Conservation (phyloP, 345 rosid species). For the Sonneratia caseolaris region DNA sequence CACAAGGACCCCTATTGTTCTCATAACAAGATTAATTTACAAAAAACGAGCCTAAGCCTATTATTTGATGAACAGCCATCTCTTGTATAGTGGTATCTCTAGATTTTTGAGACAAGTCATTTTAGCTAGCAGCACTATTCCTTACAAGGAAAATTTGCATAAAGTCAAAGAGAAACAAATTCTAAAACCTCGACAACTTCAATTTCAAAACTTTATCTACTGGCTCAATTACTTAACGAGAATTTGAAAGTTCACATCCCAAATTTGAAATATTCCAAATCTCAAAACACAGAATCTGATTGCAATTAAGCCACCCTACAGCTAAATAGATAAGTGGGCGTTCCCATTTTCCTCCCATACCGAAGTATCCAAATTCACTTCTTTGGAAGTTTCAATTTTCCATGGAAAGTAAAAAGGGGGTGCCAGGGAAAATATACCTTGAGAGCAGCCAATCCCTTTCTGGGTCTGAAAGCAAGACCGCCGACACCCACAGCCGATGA, state of each 20-base stretch:
- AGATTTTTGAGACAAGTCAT: background rate
- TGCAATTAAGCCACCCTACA: background rate
- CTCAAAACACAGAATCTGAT: background rate
- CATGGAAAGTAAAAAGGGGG: background rate
- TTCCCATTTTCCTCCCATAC: background rate
- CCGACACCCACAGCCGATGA: slow-evolving; percentile 23
- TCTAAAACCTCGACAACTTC: background rate
- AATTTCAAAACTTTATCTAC: background rate
- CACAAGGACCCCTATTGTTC: background rate
- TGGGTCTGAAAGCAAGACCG: slow-evolving; percentile 16
- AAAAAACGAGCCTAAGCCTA: background rate
- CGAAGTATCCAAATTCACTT: too few species aligned
- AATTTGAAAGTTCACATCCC: background rate
- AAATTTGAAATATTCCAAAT: background rate
- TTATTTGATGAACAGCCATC: background rate
- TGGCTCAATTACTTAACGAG: background rate
- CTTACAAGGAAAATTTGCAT: too few species aligned
- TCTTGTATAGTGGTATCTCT: background rate
- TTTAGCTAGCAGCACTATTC: too few species aligned
- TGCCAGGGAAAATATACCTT: slow-evolving; percentile 28
- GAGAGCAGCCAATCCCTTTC: slow-evolving; percentile 25
- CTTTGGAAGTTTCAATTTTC: background rate
- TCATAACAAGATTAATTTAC: background rate
- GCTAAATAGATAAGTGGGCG: background rate
- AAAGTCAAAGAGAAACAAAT: too few species aligned